These are phyloP conservation scores for Zygotorulaspora danielsina DNA, from an alignment of 805 yeast genomes.

Conservation along the genomic window DNA sequence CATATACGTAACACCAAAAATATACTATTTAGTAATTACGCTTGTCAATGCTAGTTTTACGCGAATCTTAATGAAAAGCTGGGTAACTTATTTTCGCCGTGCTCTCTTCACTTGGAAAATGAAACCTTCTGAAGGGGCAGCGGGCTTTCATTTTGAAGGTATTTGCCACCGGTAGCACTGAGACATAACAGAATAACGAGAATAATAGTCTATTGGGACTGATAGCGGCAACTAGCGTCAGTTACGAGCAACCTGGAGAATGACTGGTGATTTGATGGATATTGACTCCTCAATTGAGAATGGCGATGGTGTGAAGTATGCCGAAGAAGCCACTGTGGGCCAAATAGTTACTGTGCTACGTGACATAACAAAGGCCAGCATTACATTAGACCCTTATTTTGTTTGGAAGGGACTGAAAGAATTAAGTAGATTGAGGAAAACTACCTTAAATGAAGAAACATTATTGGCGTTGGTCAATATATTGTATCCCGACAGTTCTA, in stretches of 20 bases:
- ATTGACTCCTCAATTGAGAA: conserved; percentile 24
- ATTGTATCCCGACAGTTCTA: conserved; percentile 50
- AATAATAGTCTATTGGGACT: not conserved
- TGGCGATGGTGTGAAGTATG: conserved; percentile 30
- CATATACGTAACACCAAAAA: conserved; percentile 1
- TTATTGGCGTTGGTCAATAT: conserved; percentile 52
- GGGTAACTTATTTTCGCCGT: no score
- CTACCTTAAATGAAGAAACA: conserved; percentile 46
- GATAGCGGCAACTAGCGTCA: not conserved
- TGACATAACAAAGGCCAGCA: conserved; percentile 51
- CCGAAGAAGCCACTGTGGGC: conserved; percentile 33
- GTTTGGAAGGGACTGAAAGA: conserved; percentile 83
- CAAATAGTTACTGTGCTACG: conserved; percentile 33
- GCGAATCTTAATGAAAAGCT: no score
- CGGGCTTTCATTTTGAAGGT: not conserved
- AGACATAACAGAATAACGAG: not conserved
- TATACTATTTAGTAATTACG: no score
- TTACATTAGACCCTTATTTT: conserved; percentile 79
- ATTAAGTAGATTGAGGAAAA: conserved; percentile 67
- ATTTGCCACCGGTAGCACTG: conserved; percentile 16
- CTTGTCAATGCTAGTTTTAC: no score
- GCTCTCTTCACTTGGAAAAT: no score
- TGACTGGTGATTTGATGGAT: conserved; percentile 26
- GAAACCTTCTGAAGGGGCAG: no score
- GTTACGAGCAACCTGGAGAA: conserved; percentile 4